These are phyloP conservation scores for Quercus tomentella DNA, from an alignment of 331 rosid genomes.

Conservation along the genomic window DNA sequence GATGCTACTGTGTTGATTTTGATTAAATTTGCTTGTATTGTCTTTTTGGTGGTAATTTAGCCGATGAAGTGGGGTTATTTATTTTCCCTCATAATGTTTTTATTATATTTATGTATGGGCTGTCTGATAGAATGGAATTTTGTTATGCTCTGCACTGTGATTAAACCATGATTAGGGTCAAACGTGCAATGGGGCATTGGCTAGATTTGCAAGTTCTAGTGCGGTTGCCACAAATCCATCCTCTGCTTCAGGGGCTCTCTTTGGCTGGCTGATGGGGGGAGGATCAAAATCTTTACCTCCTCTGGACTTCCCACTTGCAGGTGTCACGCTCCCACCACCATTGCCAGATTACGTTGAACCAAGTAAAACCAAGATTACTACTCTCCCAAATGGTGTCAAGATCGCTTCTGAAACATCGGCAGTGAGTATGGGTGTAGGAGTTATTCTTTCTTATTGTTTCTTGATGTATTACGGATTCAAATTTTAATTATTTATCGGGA, in stretches of 20 bases:
- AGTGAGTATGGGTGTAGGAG: slow-evolving; percentile 31
- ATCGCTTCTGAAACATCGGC: slow-evolving; percentile 72
- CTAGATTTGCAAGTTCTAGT: slow-evolving; percentile 73
- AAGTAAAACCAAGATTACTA: slow-evolving; percentile 56
- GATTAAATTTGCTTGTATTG: neutral
- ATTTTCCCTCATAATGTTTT: neutral
- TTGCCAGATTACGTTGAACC: slow-evolving; percentile 82
- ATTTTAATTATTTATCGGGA: neutral
- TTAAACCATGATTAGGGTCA: slow-evolving; percentile 51
- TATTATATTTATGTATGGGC: neutral
- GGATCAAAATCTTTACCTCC: slow-evolving; percentile 52
- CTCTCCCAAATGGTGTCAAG: slow-evolving; percentile 78
- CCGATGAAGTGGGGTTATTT: neutral
- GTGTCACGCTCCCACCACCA: slow-evolving; percentile 60
- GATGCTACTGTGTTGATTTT: neutral
- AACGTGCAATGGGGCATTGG: slow-evolving; percentile 33
- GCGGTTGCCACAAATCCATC: slow-evolving; percentile 44
- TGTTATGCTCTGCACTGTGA: neutral
- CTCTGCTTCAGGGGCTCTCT: slow-evolving; percentile 60
- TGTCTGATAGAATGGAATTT: slow-evolving; percentile 12
- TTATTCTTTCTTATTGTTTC: neutral
- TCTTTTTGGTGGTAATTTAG: neutral
- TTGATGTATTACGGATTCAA: neutral
- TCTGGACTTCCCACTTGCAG: slow-evolving; percentile 61
- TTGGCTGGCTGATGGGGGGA: slow-evolving; percentile 75